These are phyloP conservation scores for Cladosporium austrohemisphaericum DNA, from an alignment of 2,329 filamentous ascomycete genomes.

Conservation along the genomic window DNA sequence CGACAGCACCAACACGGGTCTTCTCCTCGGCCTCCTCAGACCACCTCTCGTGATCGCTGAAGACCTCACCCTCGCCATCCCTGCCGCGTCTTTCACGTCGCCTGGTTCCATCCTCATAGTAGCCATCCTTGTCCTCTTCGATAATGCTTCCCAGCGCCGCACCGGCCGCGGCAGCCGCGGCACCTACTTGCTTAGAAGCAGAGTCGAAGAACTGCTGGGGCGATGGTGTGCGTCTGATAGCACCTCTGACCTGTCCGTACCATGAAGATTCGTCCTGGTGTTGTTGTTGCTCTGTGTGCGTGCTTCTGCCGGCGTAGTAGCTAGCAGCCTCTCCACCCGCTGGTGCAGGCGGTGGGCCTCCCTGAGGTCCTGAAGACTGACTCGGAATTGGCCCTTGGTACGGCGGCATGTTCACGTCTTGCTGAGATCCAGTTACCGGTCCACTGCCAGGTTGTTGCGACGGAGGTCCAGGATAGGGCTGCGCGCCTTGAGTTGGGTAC, in stretches of 20 bases:
- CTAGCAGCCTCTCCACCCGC: constrained; percentile 29
- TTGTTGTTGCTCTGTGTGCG: constrained; percentile 14
- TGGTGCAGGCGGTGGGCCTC: constrained; percentile 23
- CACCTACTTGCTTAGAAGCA: constrained; percentile 75
- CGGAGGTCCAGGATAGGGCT: constrained; percentile 24
- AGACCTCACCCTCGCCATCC: constrained; percentile 29
- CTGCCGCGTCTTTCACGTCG: constrained; percentile 18
- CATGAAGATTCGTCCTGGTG: constrained; percentile 23
- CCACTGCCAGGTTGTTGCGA: constrained; percentile 10
- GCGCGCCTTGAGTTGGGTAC: constrained; percentile 22
- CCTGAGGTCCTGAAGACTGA: constrained; percentile 25
- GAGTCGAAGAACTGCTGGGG: constrained; percentile 85
- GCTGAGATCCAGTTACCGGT: constrained; percentile 5
- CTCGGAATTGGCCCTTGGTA: constrained; percentile 22
- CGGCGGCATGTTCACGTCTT: constrained; percentile 18
- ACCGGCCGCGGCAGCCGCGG: constrained; percentile 77
- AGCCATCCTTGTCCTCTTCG: constrained; percentile 76
- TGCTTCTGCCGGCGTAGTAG: constrained; percentile 22
- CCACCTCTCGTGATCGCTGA: constrained; percentile 79
- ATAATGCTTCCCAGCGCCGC: constrained; percentile 78
- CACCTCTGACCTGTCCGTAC: constrained; percentile 66
- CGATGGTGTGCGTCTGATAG: constrained; percentile 75
- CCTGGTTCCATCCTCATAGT: constrained; percentile 33
- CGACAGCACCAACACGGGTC: constrained; percentile 23
- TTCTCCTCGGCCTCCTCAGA: constrained; percentile 80